Evolutionary conservation across 2,329 filamentous ascomycete genomes (phyloP).

Genomic region (Scedosporium apiospermum): DNA sequence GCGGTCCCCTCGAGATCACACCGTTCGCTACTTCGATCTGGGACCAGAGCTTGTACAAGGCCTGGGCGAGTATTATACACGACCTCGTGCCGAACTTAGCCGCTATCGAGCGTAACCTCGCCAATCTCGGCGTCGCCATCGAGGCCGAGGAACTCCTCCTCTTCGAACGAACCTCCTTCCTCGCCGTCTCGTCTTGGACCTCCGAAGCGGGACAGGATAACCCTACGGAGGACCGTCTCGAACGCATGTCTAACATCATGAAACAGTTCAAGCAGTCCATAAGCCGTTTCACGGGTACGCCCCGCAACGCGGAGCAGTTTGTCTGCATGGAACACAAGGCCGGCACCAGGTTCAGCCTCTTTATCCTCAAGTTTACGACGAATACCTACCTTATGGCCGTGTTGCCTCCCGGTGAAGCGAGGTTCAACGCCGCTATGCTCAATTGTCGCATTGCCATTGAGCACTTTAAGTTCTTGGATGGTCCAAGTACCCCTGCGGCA

Average conservation of each 20-base stretch:
- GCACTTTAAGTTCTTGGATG: conserved; percentile 64
- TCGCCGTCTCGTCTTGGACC: conserved; percentile 90
- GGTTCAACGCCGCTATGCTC: conserved; percentile 82
- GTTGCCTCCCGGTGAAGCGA: conserved; percentile 80
- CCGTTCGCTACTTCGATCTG: conserved; percentile 96
- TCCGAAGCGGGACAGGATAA: conserved; percentile 66
- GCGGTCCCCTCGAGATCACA: conserved; percentile 40
- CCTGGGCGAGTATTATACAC: conserved; percentile 97
- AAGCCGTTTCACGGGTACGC: conserved; percentile 67
- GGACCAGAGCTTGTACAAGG: conserved; percentile 97
- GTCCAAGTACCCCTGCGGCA: conserved; percentile 16
- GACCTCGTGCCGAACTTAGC: conserved; percentile 90
- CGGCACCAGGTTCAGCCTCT: conserved; percentile 73
- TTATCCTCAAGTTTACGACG: conserved; percentile 90
- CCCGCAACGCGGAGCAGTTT: conserved; percentile 75
- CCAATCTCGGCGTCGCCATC: conserved; percentile 72
- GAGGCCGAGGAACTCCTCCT: conserved; percentile 89
- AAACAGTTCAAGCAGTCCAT: conserved; percentile 93
- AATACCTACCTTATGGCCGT: conserved; percentile 96
- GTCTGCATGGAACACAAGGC: conserved; percentile 74
- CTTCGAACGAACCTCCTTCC: conserved; percentile 91
- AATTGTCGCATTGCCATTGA: conserved; percentile 82
- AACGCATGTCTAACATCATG: conserved; percentile 91
- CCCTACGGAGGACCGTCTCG: conserved; percentile 85
- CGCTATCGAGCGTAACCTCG: conserved; percentile 78